Base-by-base conservation (phyloP, 169 alveolate species). In the Eimeria tenella region DNA sequence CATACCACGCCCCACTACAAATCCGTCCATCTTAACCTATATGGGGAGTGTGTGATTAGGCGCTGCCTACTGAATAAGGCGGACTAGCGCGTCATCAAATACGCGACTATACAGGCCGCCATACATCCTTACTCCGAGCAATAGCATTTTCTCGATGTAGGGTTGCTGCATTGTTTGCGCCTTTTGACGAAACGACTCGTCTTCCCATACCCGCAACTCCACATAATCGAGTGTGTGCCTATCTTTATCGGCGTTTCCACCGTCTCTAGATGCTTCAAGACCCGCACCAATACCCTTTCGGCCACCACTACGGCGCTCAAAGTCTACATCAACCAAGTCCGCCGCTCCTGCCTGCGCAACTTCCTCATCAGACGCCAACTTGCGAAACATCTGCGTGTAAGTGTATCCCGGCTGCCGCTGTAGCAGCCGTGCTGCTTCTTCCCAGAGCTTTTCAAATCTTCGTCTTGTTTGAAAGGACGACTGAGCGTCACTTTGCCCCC, bases 141-240 rank as follows among this genome's bases (percentile, higher is more conserved):
- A 73, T 4, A 5, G 60, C 52, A 82, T 82, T 31, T 31, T 21
- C 77, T 82, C 31, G 19, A 58, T 6, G 10, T 56, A 17, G 21
- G 90, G 77, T n/a, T 7, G 4, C 53, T 82, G 90, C 62, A 60
- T 56, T 55, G 25, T 15, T 55, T 42, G 58, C n/a, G 90, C 90
- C 55, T 60, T 82, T 13, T 25, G 65, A 31, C 50, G 90, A 50
- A 50, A 55, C 77, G 23, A 73, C 52, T 82, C 90, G 13, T 31
- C 58, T 60, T 82, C 90, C 90, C 90, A 82, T 31, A 82, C 90
- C 62, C 90, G 90, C 77, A 82, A n/a, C 52, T 82, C 90, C 49
- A 82, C 90, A 60, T 82, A 82, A 31, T 82, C 90, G n/a, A 60
- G 21, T 68, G 60, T 25, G 13, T n/a, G 77, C 60, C 50, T 73